These are phyloP conservation scores for Mycothermus thermophilus DNA, from an alignment of 495 filamentous ascomycete species.

Conservation along the genomic window DNA sequence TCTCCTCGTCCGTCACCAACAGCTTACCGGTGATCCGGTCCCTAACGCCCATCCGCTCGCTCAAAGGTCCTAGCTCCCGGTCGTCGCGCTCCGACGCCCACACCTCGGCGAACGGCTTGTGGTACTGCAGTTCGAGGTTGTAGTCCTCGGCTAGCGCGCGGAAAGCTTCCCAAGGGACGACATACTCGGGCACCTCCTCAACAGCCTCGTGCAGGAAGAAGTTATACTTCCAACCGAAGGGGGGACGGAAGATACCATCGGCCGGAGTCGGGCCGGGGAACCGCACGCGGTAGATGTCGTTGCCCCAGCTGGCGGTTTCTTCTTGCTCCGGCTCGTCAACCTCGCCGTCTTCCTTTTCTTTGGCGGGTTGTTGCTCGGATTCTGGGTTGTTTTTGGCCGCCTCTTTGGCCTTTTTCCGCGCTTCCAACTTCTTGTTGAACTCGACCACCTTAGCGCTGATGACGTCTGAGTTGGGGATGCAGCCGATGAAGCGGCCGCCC, in stretches of 20 bases:
- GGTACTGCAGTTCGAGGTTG: constrained; percentile 87
- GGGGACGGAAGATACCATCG: constrained; percentile 77
- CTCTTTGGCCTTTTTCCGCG: constrained; percentile 32
- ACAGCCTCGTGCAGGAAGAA: constrained; percentile 94
- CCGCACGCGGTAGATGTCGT: constrained; percentile 74
- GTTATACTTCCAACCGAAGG: constrained; percentile 94
- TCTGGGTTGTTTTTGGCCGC: constrained; percentile 31
- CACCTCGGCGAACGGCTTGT: constrained; percentile 75
- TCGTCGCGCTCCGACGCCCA: constrained; percentile 85
- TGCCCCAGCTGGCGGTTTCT: constrained; percentile 72
- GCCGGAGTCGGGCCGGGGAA: constrained; percentile 70
- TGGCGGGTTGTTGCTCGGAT: constrained; percentile 27
- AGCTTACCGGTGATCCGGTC: constrained; percentile 53
- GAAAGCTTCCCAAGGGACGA: constrained; percentile 96
- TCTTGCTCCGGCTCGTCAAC: too few relatives aligned
- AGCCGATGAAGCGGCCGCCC: constrained; percentile 83
- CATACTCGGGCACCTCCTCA: constrained; percentile 91
- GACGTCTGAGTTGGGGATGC: constrained; percentile 85
- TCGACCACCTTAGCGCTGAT: constrained; percentile 51
- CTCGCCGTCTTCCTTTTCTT: constrained; percentile 37
- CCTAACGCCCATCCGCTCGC: constrained; percentile 87
- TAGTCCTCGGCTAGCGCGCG: constrained; percentile 90
- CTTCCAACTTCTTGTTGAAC: constrained; percentile 42
- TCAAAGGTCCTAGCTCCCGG: constrained; percentile 59
- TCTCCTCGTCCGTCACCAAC: constrained; percentile 62